Evolutionary conservation across 2,329 filamentous ascomycete species (phyloP).

Genomic region (Fusarium marasasianum): DNA sequence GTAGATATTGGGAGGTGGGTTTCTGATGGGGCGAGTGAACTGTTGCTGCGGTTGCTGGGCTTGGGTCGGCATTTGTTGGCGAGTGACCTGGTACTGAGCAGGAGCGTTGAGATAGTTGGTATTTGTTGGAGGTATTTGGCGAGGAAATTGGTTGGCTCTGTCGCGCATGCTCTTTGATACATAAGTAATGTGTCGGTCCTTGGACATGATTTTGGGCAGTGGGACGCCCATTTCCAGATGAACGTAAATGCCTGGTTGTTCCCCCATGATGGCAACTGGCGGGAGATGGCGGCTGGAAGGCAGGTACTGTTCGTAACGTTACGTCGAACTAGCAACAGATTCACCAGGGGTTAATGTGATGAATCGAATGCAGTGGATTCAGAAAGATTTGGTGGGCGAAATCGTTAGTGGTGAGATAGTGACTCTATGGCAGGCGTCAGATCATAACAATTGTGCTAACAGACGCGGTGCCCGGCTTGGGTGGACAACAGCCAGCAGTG

Average conservation of each 20-base stretch:
- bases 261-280: conserved; percentile 33
- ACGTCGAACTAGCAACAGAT: background rate
- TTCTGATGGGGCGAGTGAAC: conserved; percentile 2
- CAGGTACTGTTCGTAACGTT: background rate
- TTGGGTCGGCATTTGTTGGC: conserved; percentile 13
- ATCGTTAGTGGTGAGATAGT: background rate
- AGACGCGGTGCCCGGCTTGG: background rate
- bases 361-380: background rate
- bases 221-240: conserved; percentile 63
- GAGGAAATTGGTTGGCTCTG: conserved; percentile 54
- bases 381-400: background rate
- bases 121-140: conserved; percentile 56
- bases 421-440: background rate
- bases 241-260: conserved; percentile 54
- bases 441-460: background rate
- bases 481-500: background rate
- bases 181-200: conserved; percentile 57
- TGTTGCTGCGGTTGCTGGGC: conserved; percentile 19
- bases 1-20: background rate
- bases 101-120: conserved; percentile 54
- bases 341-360: background rate
- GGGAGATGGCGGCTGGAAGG: background rate
- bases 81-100: conserved; percentile 18
- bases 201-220: conserved; percentile 56
- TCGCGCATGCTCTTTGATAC: conserved; percentile 57